Conservation (phyloP, 23 red algal genomes). For the Agarophyton chilense region DNA sequence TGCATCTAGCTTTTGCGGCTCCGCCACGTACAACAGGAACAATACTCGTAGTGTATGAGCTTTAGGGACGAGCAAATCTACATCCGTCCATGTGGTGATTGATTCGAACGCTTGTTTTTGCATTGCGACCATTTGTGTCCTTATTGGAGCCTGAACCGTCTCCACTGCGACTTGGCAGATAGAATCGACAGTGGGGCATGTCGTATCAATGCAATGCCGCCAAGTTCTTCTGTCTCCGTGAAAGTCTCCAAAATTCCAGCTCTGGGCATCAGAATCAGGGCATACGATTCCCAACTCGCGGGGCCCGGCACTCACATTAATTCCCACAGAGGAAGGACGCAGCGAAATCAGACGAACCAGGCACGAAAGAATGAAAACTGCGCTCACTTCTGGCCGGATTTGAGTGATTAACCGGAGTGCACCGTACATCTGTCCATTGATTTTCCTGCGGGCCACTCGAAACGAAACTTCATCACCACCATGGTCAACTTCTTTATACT, state of each 20-base stretch:
- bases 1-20: slow-evolving; percentile 8
- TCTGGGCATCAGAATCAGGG: slow-evolving; percentile 19
- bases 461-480: slow-evolving; percentile 10
- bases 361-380: background rate
- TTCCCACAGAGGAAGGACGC: background rate
- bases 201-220: slow-evolving; percentile 7
- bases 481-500: background rate
- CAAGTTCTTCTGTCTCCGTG: slow-evolving; percentile 5
- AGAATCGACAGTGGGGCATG: background rate
- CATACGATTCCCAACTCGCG: background rate
- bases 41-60: slow-evolving; percentile 39
- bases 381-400: slow-evolving; percentile 1
- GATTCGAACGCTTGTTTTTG: slow-evolving; percentile 12
- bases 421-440: slow-evolving; percentile 8
- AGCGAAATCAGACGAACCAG: background rate
- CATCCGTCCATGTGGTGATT: background rate
- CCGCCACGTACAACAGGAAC: slow-evolving; percentile 7
- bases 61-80: slow-evolving; percentile 13
- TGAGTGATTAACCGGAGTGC: background rate
- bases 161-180: background rate
- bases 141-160: background rate
- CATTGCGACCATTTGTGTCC: background rate
- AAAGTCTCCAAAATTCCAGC: slow-evolving; percentile 47
- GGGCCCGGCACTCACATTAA: background rate
- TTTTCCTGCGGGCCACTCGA: background rate